These are phyloP conservation scores for Ophiostoma piceae DNA, from an alignment of 2,329 filamentous ascomycete genomes.

Conservation along the genomic window DNA sequence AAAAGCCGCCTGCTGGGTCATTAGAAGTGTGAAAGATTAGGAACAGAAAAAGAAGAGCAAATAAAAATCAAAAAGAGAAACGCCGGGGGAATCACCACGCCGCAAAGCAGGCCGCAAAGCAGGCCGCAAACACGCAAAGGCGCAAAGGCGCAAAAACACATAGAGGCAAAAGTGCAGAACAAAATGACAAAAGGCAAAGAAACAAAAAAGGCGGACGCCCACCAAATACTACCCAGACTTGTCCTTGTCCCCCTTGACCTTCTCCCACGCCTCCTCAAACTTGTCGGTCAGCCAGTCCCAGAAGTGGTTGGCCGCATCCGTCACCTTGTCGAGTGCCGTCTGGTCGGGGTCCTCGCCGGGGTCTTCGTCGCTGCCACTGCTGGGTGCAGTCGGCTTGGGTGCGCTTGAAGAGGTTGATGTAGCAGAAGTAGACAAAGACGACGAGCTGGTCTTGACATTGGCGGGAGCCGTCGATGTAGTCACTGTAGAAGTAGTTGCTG, in stretches of 20 bases:
- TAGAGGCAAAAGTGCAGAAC: not conserved
- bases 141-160: not conserved
- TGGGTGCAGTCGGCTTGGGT: constrained; percentile 27
- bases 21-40: not conserved
- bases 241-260: constrained; percentile 34
- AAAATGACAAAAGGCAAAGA: not conserved
- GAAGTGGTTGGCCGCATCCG: constrained; percentile 35
- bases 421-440: constrained; percentile 19
- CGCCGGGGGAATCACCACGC: constrained; percentile 8
- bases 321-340: constrained; percentile 32
- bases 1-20: not conserved
- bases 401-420: constrained; percentile 15
- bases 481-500: not conserved
- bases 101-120: not conserved
- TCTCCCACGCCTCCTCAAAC: constrained; percentile 43
- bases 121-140: not conserved
- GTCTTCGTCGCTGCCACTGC: constrained; percentile 23
- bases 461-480: constrained; percentile 1
- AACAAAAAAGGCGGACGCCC: too few relatives aligned
- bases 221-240: not conserved
- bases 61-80: not conserved
- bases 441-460: constrained; percentile 18
- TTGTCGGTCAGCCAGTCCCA: constrained; percentile 52
- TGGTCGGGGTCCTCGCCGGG: constrained; percentile 24
- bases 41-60: not conserved